Conservation (phyloP, 1,139 yeast genomes). For the Sporopachydermia cereana region DNA sequence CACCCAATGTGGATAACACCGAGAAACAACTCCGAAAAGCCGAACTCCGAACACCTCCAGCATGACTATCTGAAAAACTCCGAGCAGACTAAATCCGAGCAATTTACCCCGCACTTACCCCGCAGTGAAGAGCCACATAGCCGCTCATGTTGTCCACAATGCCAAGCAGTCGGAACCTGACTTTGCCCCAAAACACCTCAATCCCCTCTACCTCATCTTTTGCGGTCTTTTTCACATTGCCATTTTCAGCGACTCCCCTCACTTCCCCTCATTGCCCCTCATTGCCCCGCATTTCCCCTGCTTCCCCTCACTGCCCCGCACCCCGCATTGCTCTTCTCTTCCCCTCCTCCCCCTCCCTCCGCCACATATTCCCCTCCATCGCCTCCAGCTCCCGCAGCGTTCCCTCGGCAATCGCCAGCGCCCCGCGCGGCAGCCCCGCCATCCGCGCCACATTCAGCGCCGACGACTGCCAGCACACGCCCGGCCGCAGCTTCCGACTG, state of each 20-base stretch:
- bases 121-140: conserved; percentile 87
- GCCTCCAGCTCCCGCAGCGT: conserved; percentile 22
- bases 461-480: conserved; percentile 67
- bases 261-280: too few species aligned
- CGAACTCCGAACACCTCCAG: too few species aligned
- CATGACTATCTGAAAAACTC: too few species aligned
- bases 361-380: neutral
- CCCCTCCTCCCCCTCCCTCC: neutral
- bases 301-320: neutral
- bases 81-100: too few species aligned
- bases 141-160: conserved; percentile 96
- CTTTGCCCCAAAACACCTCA: conserved; percentile 64
- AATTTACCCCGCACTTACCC: conserved; percentile 39
- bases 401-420: conserved; percentile 38
- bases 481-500: conserved; percentile 54
- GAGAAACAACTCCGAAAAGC: too few species aligned
- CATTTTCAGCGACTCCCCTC: neutral
- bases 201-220: neutral
- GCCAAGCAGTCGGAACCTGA: conserved; percentile 69
- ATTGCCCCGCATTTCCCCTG: neutral
- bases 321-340: neutral
- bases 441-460: conserved; percentile 75
- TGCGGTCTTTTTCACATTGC: neutral
- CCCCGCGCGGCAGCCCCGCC: conserved; percentile 71
- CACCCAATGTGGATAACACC: too few species aligned